Conservation (phyloP, 176 grass and related monocot species). For the Raddia guianensis region DNA sequence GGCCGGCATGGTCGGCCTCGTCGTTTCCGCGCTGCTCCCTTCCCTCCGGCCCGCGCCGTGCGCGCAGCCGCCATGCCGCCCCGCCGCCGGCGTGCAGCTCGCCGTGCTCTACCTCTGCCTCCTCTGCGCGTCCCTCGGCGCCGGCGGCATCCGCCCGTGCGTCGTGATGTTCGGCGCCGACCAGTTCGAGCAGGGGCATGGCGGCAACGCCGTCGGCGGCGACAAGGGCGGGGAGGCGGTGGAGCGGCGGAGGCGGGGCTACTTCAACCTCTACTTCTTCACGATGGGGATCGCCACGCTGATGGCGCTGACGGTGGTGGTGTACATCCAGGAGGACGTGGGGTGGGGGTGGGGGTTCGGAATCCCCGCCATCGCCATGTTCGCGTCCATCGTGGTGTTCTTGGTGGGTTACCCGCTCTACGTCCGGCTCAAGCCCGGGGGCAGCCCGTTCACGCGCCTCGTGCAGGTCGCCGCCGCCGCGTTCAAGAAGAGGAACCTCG, state of each 20-base stretch:
- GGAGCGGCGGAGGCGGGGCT: slow-evolving; percentile 45
- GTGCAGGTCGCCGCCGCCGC: slow-evolving; percentile 50
- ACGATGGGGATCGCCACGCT: slow-evolving; percentile 51
- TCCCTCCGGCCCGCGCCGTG: slow-evolving; percentile 45
- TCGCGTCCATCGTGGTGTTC: slow-evolving; percentile 59
- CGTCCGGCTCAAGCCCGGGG: slow-evolving; percentile 42
- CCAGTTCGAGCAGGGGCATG: slow-evolving; percentile 45
- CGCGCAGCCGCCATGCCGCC: slow-evolving; percentile 41
- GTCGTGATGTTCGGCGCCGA: slow-evolving; percentile 78
- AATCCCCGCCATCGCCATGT: slow-evolving; percentile 57
- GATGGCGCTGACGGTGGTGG: slow-evolving; percentile 60
- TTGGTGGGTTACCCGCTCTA: slow-evolving; percentile 53
- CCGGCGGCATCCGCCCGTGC: slow-evolving; percentile 72
- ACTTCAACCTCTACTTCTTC: slow-evolving; percentile 94
- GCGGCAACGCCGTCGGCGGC: not conserved
- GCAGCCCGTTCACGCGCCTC: slow-evolving; percentile 63
- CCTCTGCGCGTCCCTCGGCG: slow-evolving; percentile 51
- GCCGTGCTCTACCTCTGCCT: slow-evolving; percentile 56
- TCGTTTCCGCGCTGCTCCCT: slow-evolving; percentile 55
- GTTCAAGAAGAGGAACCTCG: slow-evolving; percentile 46
- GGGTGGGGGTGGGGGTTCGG: slow-evolving; percentile 65
- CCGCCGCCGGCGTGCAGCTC: slow-evolving; percentile 49
- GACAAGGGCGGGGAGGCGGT: not conserved
- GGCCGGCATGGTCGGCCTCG: slow-evolving; percentile 62
- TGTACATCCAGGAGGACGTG: slow-evolving; percentile 78